Evolutionary conservation across 2,329 filamentous ascomycete genomes (phyloP), one percentile per base, ranked within the genome.

Genomic region (Aspergillus sp.): DNA sequence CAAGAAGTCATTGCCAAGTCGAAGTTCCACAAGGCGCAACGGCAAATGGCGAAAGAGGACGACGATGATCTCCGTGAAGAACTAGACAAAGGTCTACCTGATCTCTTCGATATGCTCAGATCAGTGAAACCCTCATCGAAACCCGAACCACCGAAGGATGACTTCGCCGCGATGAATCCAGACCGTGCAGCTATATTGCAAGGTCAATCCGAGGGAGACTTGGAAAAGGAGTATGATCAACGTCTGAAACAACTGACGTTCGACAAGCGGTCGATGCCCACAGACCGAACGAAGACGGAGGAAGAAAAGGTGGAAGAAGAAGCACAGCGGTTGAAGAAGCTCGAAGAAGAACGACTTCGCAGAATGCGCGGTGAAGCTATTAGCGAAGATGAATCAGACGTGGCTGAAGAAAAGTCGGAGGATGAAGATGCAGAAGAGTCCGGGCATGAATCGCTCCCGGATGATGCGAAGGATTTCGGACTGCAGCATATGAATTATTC

Each of bases 1-100:
- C 90, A 96, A 69, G 96, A 99, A 75, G 84, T 99, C 60, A 97
- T 99, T 64, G 91, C 93, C 60, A 99, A 99, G 76, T 98, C 93
- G 1, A 99, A 99, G 72, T 82, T 90, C 61, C 85, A 97, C 82
- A 98, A 96, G 77, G 93, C 93, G 70, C 93, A 98, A 77, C 87
- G 95, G 41, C 95, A 99, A 75, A 88, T 91, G 59, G 86, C 86
- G 27, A 97, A 96, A 70, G 95, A 98, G 60, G 91, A 95, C 50
- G 95, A 99, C 66, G 91, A 96, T 51, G 93, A 96, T 64, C 75
- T 97, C 54, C 84, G 92, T 58, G 87, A 88, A 58, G 86, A 93
- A 72, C 81, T 99, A 15, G 92, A 99, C 73, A 88, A 93, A 71
- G 90, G 91, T 41, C 82, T 98, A 61, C 83, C 85, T 12, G 87